Evolutionary conservation across 805 yeast species (phyloP).

Genomic region (Candida railenensis): DNA sequence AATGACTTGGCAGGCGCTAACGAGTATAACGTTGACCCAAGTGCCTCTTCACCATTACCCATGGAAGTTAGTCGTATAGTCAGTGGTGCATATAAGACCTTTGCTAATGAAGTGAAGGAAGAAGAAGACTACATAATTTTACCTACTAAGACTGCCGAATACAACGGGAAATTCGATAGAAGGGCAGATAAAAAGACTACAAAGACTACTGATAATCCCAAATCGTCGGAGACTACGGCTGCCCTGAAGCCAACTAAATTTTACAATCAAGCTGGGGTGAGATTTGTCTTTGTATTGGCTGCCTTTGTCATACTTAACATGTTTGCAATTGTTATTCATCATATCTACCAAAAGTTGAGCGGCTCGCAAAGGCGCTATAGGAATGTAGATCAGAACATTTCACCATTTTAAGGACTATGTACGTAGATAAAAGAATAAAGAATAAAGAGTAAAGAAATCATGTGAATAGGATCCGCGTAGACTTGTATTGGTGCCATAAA

Average conservation of each 20-base stretch:
- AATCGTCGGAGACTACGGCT: not conserved
- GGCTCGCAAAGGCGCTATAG: slow-evolving; percentile 29
- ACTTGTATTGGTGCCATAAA: no score
- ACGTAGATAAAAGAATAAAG: not conserved
- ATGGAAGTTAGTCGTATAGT: not conserved
- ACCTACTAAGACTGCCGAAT: not conserved
- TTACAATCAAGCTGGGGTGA: slow-evolving; percentile 24
- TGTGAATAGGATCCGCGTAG: no score
- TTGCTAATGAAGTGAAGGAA: not conserved
- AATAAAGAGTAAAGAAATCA: not conserved
- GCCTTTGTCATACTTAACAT: slow-evolving; percentile 35
- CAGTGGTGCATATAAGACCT: slow-evolving; percentile 1
- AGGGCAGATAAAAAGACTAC: not conserved
- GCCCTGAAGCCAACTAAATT: slow-evolving; percentile 9
- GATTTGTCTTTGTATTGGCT: slow-evolving; percentile 32
- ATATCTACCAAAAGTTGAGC: slow-evolving; percentile 29
- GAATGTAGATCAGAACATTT: slow-evolving; percentile 33
- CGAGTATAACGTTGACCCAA: not conserved
- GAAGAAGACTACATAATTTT: not conserved
- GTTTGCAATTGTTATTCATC: slow-evolving; percentile 38
- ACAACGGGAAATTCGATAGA: not conserved
- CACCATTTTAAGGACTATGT: slow-evolving; percentile 26
- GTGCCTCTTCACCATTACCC: not conserved
- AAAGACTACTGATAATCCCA: not conserved
- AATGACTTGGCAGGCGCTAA: not conserved